phyloP scores from a whole-genome alignment of 2,329 filamentous ascomycete species.

The Calonectria naviculata region DNA sequence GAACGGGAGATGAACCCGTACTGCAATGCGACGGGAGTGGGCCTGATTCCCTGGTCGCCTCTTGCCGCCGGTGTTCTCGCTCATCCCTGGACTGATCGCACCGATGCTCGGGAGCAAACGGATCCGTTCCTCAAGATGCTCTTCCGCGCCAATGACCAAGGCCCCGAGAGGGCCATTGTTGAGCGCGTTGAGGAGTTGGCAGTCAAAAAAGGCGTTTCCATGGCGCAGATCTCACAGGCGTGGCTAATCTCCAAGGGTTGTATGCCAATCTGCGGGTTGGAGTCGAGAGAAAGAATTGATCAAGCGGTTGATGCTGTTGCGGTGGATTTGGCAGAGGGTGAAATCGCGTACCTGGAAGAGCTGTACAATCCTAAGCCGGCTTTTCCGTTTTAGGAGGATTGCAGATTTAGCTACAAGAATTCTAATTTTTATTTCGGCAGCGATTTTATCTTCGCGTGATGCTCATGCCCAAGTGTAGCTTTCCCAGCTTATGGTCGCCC shows the following conservation, averaged over 20 bases:
- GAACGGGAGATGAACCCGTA: constrained; percentile 58
- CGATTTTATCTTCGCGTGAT: no score
- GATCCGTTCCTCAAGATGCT: constrained; percentile 46
- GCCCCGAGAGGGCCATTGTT: constrained; percentile 38
- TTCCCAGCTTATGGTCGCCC: no score
- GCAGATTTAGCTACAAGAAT: no score
- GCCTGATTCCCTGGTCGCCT: constrained; percentile 32
- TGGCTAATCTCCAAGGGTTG: constrained; percentile 67
- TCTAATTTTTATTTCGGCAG: no score
- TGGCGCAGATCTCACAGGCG: constrained; percentile 72
- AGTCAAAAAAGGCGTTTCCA: constrained; percentile 65
- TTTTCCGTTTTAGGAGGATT: neutral
- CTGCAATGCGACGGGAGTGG: constrained; percentile 22
- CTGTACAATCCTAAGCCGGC: neutral
- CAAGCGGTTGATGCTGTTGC: constrained; percentile 62
- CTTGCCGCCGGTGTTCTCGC: constrained; percentile 31
- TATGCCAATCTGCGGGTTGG: constrained; percentile 71
- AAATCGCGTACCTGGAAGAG: constrained; percentile 67
- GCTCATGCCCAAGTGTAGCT: no score
- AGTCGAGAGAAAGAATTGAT: constrained; percentile 66
- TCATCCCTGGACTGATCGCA: constrained; percentile 11
- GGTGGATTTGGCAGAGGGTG: constrained; percentile 64
- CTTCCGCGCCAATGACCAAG: constrained; percentile 54
- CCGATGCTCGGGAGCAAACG: constrained; percentile 36
- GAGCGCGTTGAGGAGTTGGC: constrained; percentile 62